phyloP scores from a whole-genome alignment of 2,329 filamentous ascomycete genomes.

The Helotiales sp. region DNA sequence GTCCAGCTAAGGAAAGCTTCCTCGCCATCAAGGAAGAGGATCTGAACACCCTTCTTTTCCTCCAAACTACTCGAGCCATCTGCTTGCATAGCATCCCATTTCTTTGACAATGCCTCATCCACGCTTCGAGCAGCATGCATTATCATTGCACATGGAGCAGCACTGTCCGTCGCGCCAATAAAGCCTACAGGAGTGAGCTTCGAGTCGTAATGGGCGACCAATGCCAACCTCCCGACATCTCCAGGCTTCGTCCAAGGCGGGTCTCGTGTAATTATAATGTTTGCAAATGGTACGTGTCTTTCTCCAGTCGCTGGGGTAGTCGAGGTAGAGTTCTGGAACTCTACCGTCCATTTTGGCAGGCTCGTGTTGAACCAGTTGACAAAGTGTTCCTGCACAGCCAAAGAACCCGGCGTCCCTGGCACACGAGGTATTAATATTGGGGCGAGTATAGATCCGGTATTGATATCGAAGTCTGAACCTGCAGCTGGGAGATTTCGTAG shows the following conservation, averaged over 20 bases:
- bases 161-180: slow-evolving; percentile 90
- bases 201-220: slow-evolving; percentile 94
- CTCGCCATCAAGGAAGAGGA: slow-evolving; percentile 89
- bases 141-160: slow-evolving; percentile 90
- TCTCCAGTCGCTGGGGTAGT: slow-evolving; percentile 75
- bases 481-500: slow-evolving; percentile 72
- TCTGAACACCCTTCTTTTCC: slow-evolving; percentile 80
- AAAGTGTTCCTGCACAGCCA: slow-evolving; percentile 76
- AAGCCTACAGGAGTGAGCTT: slow-evolving; percentile 80
- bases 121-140: slow-evolving; percentile 82
- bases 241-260: slow-evolving; percentile 77
- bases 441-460: slow-evolving; percentile 72
- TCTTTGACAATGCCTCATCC: slow-evolving; percentile 74
- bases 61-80: slow-evolving; percentile 61
- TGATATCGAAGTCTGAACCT: slow-evolving; percentile 75
- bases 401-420: slow-evolving; percentile 77
- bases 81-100: slow-evolving; percentile 74
- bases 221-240: slow-evolving; percentile 76
- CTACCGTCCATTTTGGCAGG: slow-evolving; percentile 76
- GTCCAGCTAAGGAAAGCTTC: slow-evolving; percentile 87
- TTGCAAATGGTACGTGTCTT: slow-evolving; percentile 76
- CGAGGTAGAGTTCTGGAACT: slow-evolving; percentile 87
- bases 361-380: slow-evolving; percentile 73
- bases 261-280: slow-evolving; percentile 83
- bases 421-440: slow-evolving; percentile 89